phyloP scores from a whole-genome alignment of 2,329 filamentous ascomycete genomes.

The Trichophyton verrucosum region DNA sequence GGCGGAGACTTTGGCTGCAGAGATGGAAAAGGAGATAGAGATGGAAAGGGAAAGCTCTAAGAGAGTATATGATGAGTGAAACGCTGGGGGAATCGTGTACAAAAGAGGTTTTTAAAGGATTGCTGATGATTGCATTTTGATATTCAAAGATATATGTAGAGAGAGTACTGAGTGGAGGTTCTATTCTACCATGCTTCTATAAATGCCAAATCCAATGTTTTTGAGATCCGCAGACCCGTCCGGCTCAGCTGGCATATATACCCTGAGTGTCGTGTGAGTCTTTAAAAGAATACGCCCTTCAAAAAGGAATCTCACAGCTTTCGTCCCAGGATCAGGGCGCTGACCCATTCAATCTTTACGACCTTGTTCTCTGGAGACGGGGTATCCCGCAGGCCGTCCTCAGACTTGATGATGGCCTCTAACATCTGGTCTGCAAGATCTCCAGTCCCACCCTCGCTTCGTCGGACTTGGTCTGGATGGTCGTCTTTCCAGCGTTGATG shows the following conservation, averaged over 20 bases:
- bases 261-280: not conserved
- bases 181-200: too few species aligned
- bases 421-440: slow-evolving; percentile 53
- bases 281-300: not conserved
- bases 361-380: not conserved
- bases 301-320: not conserved
- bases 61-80: not conserved
- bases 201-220: too few species aligned
- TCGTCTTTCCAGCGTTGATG: slow-evolving; percentile 48
- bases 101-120: not conserved
- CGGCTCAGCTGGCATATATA: not conserved
- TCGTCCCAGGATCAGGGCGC: slow-evolving; percentile 4
- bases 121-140: too few species aligned
- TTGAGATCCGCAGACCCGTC: too few species aligned
- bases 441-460: slow-evolving; percentile 44
- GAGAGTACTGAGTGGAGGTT: too few species aligned
- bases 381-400: slow-evolving; percentile 37
- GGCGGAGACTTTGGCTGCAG: slow-evolving; percentile 52
- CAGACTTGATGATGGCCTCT: slow-evolving; percentile 44
- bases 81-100: not conserved
- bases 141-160: too few species aligned
- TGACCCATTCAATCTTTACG: slow-evolving; percentile 6
- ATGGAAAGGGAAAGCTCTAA: not conserved
- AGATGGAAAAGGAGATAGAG: slow-evolving; percentile 36
- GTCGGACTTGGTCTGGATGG: slow-evolving; percentile 39